Evolutionary conservation across 2,329 filamentous ascomycete species (phyloP).

Genomic region (Epichloe baconii): DNA sequence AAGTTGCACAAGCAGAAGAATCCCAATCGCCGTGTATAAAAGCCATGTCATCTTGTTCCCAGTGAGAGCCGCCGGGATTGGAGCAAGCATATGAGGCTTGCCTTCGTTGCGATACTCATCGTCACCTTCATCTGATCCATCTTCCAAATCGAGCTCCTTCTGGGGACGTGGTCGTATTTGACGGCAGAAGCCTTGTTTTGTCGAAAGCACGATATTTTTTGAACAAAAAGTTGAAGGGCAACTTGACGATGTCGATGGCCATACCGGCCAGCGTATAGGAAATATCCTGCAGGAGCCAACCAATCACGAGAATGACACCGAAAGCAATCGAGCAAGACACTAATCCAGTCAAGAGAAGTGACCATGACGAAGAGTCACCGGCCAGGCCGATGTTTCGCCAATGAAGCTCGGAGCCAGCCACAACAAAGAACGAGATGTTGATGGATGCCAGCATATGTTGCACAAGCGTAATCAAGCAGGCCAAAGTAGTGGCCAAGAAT

Average conservation of each 20-base stretch:
- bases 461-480: conserved; percentile 12
- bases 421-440: conserved; percentile 19
- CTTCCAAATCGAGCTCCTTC: conserved; percentile 7
- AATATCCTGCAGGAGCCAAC: conserved; percentile 12
- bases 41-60: conserved; percentile 3
- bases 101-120: conserved; percentile 5
- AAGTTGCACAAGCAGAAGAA: conserved; percentile 14
- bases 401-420: conserved; percentile 16
- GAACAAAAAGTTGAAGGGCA: conserved; percentile 7
- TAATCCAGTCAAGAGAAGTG: conserved; percentile 15
- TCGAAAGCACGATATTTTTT: conserved; percentile 6
- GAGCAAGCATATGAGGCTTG: not conserved
- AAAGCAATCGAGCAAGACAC: conserved; percentile 9
- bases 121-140: conserved; percentile 4
- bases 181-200: not conserved
- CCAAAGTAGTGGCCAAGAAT: conserved; percentile 6
- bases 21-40: conserved; percentile 12
- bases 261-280: conserved; percentile 10
- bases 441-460: conserved; percentile 11
- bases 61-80: not conserved
- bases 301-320: conserved; percentile 6
- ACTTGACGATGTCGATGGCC: conserved; percentile 10
- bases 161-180: conserved; percentile 8
- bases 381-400: conserved; percentile 17
- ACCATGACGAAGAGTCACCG: conserved; percentile 12